These are phyloP conservation scores for Exophiala sp. DNA, from an alignment of 2,329 filamentous ascomycete species.

Conservation along the genomic window DNA sequence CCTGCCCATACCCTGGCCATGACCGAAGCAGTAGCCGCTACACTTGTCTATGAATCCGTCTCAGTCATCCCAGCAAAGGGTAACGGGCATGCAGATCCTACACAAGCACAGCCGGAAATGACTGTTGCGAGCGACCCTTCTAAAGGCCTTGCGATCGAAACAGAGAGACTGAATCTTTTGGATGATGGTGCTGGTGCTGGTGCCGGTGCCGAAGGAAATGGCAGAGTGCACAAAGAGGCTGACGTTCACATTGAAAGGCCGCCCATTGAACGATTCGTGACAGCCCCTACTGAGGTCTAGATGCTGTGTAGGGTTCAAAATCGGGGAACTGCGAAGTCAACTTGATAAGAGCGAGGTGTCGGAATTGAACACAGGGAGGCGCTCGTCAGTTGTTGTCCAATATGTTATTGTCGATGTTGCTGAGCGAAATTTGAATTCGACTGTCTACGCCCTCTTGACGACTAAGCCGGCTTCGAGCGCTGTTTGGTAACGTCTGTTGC, in stretches of 20 bases:
- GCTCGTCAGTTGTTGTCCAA: too few species aligned
- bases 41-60: conserved; percentile 21
- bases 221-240: background rate
- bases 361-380: too few species aligned
- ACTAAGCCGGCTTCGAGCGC: too few species aligned
- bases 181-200: too few species aligned
- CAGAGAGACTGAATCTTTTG: conserved; percentile 20
- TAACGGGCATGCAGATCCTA: conserved; percentile 15
- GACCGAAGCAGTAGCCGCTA: conserved; percentile 16
- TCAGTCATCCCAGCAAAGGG: conserved; percentile 18
- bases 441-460: too few species aligned
- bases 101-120: conserved; percentile 19
- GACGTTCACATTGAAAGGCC: conserved; percentile 11
- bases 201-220: background rate
- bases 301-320: background rate
- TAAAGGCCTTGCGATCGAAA: conserved; percentile 25
- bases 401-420: too few species aligned
- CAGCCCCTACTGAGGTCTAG: conserved; percentile 23
- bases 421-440: too few species aligned
- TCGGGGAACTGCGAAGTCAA: background rate
- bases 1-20: conserved; percentile 16
- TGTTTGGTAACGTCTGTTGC: too few species aligned
- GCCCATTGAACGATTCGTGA: conserved; percentile 26
- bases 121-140: conserved; percentile 19
- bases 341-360: too few species aligned